Percentiles rank a stretch among this genome's conserved stretches.
These are phyloP conservation scores for Lentinula lateritia DNA, from an alignment of 768 basidiomycete species.

Conservation along the genomic window DNA sequence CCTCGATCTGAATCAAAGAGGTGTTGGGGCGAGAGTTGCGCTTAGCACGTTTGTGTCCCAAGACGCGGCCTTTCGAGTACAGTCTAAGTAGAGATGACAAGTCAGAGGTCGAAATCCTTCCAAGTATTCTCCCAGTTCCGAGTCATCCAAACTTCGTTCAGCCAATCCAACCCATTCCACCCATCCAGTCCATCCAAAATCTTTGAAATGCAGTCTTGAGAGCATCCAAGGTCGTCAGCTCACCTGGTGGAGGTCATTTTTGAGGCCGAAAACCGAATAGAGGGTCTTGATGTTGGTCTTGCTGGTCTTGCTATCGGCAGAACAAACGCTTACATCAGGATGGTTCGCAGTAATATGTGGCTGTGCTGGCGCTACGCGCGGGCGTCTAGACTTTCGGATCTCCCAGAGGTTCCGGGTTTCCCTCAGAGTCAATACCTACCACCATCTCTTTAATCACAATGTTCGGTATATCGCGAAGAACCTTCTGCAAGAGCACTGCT, in stretches of 20 bases:
- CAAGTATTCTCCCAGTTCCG: constrained; percentile 5
- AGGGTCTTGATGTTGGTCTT: not conserved
- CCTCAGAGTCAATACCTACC: not conserved
- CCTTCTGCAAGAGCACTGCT: not conserved
- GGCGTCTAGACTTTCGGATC: not conserved
- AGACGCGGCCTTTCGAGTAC: constrained; percentile 93
- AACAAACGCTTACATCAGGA: not conserved
- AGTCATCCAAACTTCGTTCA: constrained; percentile 2
- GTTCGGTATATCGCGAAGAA: not conserved
- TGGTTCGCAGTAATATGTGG: not conserved
- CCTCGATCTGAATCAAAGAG: constrained; percentile 95
- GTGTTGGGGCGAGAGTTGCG: constrained; percentile 95
- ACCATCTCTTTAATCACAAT: not conserved
- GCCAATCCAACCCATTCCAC: constrained; percentile 5
- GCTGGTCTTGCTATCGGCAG: not conserved
- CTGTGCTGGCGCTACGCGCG: not conserved
- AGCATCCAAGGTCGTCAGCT: not conserved
- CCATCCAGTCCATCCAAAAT: not conserved
- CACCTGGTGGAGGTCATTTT: constrained; percentile 9
- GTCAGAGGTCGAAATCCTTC: constrained; percentile 6
- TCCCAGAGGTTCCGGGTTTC: not conserved
- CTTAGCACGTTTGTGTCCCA: constrained; percentile 98
- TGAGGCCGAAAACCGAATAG: not conserved
- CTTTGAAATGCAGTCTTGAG: not conserved
- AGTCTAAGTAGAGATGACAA: constrained; percentile 48